Evolutionary conservation across 1,284 basidiomycete genomes (phyloP).

Genomic region (Sanghuangporus weigelae): DNA sequence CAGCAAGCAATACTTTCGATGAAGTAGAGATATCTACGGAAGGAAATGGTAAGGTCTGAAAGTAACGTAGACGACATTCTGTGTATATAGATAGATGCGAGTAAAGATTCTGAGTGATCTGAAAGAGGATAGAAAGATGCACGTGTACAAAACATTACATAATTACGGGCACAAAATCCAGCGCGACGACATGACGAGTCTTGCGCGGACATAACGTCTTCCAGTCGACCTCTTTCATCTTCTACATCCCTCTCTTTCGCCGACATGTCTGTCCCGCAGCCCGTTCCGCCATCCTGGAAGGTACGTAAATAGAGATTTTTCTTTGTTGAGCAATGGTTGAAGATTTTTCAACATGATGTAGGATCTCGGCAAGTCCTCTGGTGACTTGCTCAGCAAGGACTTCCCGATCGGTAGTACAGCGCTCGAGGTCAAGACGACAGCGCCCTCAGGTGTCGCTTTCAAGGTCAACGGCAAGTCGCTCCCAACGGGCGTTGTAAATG

Average conservation of each 20-base stretch:
- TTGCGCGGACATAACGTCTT: background rate
- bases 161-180: conserved; percentile 6
- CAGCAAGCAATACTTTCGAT: conserved; percentile 16
- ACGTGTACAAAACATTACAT: background rate
- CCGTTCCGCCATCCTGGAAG: conserved; percentile 93
- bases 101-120: background rate
- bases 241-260: conserved; percentile 12
- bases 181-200: conserved; percentile 3
- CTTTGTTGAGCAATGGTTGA: background rate
- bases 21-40: conserved; percentile 2
- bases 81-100: background rate
- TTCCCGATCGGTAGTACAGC: conserved; percentile 79
- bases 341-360: conserved; percentile 27
- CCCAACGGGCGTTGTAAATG: conserved; percentile 68
- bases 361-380: conserved; percentile 97
- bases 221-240: background rate
- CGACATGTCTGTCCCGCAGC: conserved; percentile 78
- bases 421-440: conserved; percentile 93
- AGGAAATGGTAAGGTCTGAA: background rate
- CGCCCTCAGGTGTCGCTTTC: conserved; percentile 86
- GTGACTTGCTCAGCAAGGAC: conserved; percentile 92
- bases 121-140: background rate
- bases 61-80: conserved; percentile 19
- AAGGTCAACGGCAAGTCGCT: conserved; percentile 78
- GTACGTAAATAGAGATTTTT: conserved; percentile 33